A percentile compares a stretch with the other conserved stretches of the same genome.
Conservation (phyloP, 2,329 filamentous ascomycete genomes). For the Fusarium floridanum region DNA sequence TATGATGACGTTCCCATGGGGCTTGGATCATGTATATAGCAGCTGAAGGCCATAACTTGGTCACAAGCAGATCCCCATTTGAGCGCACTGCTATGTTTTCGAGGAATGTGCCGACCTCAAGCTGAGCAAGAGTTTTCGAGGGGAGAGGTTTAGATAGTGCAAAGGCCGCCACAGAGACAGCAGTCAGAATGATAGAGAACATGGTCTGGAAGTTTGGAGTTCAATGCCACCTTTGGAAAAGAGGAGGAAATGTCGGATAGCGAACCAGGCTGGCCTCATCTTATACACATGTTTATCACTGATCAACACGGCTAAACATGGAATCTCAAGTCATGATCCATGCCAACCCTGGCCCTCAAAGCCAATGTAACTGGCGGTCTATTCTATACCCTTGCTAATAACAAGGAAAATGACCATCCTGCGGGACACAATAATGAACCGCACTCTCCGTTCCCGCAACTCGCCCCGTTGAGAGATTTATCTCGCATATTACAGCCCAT, state of each 20-base stretch:
- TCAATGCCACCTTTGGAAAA: background rate
- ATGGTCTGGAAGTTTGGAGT: background rate
- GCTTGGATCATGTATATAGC: conserved; percentile 23
- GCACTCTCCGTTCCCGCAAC: background rate
- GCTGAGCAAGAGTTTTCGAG: conserved; percentile 19
- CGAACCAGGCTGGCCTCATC: background rate
- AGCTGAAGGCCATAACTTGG: conserved; percentile 26
- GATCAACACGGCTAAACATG: background rate
- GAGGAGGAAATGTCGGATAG: background rate
- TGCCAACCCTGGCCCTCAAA: background rate
- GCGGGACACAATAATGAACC: background rate
- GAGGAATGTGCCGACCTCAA: conserved; percentile 30
- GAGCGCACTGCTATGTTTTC: conserved; percentile 38
- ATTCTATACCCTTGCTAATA: background rate
- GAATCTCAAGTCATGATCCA: background rate
- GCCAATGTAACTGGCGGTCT: background rate
- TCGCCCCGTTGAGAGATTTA: background rate
- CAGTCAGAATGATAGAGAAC: background rate
- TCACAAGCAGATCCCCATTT: conserved; percentile 31
- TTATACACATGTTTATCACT: background rate
- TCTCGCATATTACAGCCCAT: background rate
- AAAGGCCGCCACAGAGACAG: background rate
- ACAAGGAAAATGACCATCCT: background rate
- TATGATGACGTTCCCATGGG: conserved; percentile 1
- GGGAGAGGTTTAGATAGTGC: conserved; percentile 18